phyloP scores from a whole-genome alignment of 768 basidiomycete species.

The Sistotremastrum suecicum region DNA sequence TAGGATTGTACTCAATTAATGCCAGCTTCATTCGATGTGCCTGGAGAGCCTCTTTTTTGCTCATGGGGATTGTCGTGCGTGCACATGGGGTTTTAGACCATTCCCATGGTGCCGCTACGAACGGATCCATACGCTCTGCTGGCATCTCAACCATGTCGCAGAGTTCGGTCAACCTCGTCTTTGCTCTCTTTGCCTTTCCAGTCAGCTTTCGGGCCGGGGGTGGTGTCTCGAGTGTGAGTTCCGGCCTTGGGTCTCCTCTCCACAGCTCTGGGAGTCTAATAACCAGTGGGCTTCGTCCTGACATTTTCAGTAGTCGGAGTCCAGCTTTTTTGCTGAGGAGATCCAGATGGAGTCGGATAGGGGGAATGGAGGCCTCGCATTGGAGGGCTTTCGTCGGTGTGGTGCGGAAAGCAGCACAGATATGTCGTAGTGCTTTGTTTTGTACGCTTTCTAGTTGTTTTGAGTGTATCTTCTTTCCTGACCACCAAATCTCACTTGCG shows the following conservation, averaged over 20 bases:
- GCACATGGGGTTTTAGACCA: no score
- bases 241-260: no score
- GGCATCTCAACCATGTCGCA: no score
- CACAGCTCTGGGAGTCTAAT: no score
- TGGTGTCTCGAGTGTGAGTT: no score
- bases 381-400: slow-evolving; percentile 18
- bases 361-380: slow-evolving; percentile 20
- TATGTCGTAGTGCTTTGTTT: slow-evolving; percentile 14
- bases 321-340: not conserved
- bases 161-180: no score
- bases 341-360: slow-evolving; percentile 9
- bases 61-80: no score
- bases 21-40: not conserved
- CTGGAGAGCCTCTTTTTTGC: slow-evolving; percentile 2
- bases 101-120: no score
- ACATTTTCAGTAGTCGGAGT: not conserved
- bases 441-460: slow-evolving; percentile 16
- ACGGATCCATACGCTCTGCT: no score
- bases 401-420: slow-evolving; percentile 21
- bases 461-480: slow-evolving; percentile 12
- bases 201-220: no score
- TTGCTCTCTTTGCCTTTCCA: no score
- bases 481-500: slow-evolving; percentile 21
- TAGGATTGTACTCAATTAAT: not conserved
- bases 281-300: no score